phyloP scores from a whole-genome alignment of 768 basidiomycete genomes.

The Suillus fuscotomentosus region DNA sequence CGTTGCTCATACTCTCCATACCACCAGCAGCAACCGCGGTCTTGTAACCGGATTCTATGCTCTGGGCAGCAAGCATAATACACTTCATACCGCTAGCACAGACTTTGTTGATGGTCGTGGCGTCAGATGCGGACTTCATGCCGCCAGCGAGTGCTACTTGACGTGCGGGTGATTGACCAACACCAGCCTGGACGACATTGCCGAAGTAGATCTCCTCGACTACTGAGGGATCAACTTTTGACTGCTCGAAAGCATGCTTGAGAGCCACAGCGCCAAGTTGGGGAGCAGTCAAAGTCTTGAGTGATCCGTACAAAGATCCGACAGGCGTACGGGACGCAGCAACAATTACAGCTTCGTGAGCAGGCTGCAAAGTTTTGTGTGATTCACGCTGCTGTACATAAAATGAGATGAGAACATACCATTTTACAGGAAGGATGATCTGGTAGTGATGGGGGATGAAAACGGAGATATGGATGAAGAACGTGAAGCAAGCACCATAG shows the following conservation, averaged over 20 bases:
- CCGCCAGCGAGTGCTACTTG: conserved; percentile 91
- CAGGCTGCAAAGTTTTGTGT: conserved; percentile 26
- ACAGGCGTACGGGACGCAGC: conserved; percentile 93
- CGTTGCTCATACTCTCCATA: conserved; percentile 99
- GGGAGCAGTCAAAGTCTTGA: conserved; percentile 86
- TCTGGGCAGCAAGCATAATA: conserved; percentile 91
- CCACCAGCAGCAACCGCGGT: conserved; percentile 91
- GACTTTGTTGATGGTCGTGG: conserved; percentile 99
- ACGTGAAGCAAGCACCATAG: conserved; percentile 42
- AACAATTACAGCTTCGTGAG: conserved; percentile 90
- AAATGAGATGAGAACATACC: conserved; percentile 35
- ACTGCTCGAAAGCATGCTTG: conserved; percentile 84
- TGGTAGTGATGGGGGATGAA: conserved; percentile 39
- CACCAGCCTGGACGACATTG: conserved; percentile 96
- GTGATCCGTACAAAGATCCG: conserved; percentile 85
- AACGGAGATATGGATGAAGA: conserved; percentile 34
- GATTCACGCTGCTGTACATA: neutral
- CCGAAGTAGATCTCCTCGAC: conserved; percentile 97
- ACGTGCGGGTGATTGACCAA: conserved; percentile 95
- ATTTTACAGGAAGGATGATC: conserved; percentile 42
- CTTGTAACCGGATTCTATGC: conserved; percentile 83
- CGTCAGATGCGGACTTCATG: conserved; percentile 80
- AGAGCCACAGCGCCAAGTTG: conserved; percentile 88
- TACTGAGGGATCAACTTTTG: conserved; percentile 74
- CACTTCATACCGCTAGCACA: conserved; percentile 98